These are phyloP conservation scores for Coniella lustricola DNA, from an alignment of 2,329 filamentous ascomycete genomes.

Conservation along the genomic window DNA sequence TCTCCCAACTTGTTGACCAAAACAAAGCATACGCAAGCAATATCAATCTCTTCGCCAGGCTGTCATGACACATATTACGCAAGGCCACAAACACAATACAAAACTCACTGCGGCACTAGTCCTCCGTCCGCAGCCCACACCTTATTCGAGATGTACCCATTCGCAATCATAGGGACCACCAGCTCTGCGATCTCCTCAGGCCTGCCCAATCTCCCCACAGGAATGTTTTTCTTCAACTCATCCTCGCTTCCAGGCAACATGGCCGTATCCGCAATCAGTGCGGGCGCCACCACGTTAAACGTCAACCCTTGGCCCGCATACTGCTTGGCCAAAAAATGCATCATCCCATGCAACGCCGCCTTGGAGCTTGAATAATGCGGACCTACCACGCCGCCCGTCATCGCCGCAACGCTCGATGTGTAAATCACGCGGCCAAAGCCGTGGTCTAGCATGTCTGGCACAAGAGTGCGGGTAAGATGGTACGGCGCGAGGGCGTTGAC, in stretches of 20 bases:
- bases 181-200: conserved; percentile 10
- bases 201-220: conserved; percentile 5
- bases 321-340: neutral
- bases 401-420: conserved; percentile 8
- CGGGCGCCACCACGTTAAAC: conserved; percentile 11
- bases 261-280: conserved; percentile 7
- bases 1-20: neutral
- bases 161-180: conserved; percentile 8
- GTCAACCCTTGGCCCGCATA: conserved; percentile 6
- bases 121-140: conserved; percentile 12
- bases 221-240: neutral
- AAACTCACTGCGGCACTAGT: conserved; percentile 1
- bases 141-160: conserved; percentile 10
- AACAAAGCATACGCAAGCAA: no score
- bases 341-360: conserved; percentile 10
- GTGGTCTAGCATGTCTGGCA: neutral
- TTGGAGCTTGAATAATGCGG: conserved; percentile 11
- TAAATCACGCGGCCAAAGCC: conserved; percentile 12
- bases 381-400: conserved; percentile 11
- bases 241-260: conserved; percentile 5
- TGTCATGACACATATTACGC: neutral
- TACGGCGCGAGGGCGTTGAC: conserved; percentile 8
- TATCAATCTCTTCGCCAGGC: no score
- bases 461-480: conserved; percentile 9
- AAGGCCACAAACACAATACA: no score